Conservation (phyloP, 768 basidiomycete species). For the Serendipita sp. region DNA sequence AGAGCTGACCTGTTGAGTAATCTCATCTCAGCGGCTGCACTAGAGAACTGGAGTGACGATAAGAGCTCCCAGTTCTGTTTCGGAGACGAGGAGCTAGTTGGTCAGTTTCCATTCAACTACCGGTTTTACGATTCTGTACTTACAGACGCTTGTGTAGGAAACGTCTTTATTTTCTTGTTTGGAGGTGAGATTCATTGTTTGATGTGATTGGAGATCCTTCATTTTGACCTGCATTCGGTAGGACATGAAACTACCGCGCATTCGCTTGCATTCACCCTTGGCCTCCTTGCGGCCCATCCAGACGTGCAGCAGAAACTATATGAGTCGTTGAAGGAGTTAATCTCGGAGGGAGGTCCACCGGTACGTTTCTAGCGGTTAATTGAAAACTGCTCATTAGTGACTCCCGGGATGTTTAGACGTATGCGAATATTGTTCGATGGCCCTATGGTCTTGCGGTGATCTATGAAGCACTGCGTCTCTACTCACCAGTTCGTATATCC, state of each 20-base stretch:
- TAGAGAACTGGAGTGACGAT: not conserved
- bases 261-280: slow-evolving; percentile 13
- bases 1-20: not conserved
- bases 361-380: not conserved
- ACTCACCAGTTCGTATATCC: not conserved
- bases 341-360: not conserved
- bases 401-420: not conserved
- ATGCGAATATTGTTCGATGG: not conserved
- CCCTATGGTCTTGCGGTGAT: not conserved
- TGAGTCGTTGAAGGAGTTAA: not conserved
- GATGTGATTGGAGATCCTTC: not conserved
- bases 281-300: slow-evolving; percentile 15
- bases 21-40: not conserved
- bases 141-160: not conserved
- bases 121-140: too few relatives aligned
- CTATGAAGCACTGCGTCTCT: not conserved
- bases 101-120: not conserved
- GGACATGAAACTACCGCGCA: slow-evolving; percentile 15
- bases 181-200: not conserved
- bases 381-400: too few relatives aligned
- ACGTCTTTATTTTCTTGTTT: slow-evolving; percentile 2
- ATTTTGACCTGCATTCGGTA: not conserved
- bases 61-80: not conserved
- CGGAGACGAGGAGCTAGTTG: not conserved
- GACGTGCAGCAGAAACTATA: slow-evolving; percentile 13